These are phyloP conservation scores for Botrytis fabae DNA, from an alignment of 2,329 filamentous ascomycete species.

Conservation along the genomic window DNA sequence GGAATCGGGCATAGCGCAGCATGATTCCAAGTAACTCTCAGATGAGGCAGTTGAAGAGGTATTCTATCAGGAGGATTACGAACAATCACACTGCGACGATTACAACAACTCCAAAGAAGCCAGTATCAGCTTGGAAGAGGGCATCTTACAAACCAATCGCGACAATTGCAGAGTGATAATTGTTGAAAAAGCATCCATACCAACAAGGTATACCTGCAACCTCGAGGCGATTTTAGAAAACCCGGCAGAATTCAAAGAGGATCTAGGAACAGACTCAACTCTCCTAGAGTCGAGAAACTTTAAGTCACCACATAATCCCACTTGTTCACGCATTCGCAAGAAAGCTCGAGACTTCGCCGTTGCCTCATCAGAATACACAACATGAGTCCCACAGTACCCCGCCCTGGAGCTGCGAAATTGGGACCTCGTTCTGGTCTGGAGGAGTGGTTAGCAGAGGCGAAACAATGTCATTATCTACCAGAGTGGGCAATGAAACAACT, in stretches of 20 bases:
- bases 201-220: background rate
- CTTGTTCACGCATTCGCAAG: background rate
- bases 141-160: background rate
- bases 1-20: background rate
- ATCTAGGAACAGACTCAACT: background rate
- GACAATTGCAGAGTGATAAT: background rate
- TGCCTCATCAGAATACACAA: slow-evolving; percentile 1
- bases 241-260: background rate
- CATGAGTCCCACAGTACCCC: slow-evolving; percentile 51
- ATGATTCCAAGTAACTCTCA: slow-evolving; percentile 1
- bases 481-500: slow-evolving; percentile 98
- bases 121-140: background rate
- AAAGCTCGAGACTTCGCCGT: background rate
- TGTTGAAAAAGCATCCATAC: background rate
- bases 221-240: slow-evolving; percentile 5
- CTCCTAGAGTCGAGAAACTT: background rate
- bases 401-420: slow-evolving; percentile 86
- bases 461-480: slow-evolving; percentile 94
- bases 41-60: slow-evolving; percentile 4
- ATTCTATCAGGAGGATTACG: slow-evolving; percentile 15
- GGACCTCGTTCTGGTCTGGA: slow-evolving; percentile 82
- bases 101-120: background rate
- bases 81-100: background rate
- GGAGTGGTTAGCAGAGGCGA: slow-evolving; percentile 95
- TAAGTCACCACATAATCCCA: background rate